Evolutionary conservation across 139 green algal species (phyloP), one percentile per base, ranked within the genome.

Genomic region (Spirogloea muscicola): DNA sequence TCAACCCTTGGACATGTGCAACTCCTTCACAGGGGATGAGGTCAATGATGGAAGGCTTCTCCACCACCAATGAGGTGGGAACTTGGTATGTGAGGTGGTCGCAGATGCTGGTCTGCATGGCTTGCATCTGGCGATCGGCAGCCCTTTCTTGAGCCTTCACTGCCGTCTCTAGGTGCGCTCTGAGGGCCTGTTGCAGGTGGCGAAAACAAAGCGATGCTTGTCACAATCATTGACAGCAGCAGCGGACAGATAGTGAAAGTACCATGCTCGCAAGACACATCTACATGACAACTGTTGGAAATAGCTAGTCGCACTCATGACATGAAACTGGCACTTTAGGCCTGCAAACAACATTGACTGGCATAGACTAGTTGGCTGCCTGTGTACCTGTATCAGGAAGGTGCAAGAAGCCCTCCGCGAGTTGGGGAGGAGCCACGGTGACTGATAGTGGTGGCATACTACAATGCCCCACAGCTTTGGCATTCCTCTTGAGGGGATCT

Each of bases 51-150:
- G 65, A 74, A 25, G 65, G 65, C 25, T 9, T 68, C 49, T 74
- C 65, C 10, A n/a, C 48, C 21, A 74, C 65, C 13, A 74, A 39
- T n/a, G 65, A 29, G 5, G 65, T 38, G 21, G 65, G 40, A 25
- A 74, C 65, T 66, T 74, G 65, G 52, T 74, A 65, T 29, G 37
- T 74, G 18, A 74, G 65, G 16, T 46, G 65, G 65, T 74, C 65
- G 49, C 65, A 74, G 44, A 74, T 74, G 34, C 31, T 31, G 27
- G 65, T 60, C 44, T 74, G 65, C 44, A 74, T 27, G n/a, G 48
- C 52, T 39, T 39, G 37, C 34, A 67, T 66, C 18, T 46, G 65
- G 9, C 65, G 65, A 21, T 31, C 34, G 43, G 65, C 65, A n/a
- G n/a, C 38, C 5, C 65, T 37, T 29, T 74, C 65, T 25, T 39